phyloP scores from a whole-genome alignment of 306 rosid genomes.

The Acmispon strigosus region DNA sequence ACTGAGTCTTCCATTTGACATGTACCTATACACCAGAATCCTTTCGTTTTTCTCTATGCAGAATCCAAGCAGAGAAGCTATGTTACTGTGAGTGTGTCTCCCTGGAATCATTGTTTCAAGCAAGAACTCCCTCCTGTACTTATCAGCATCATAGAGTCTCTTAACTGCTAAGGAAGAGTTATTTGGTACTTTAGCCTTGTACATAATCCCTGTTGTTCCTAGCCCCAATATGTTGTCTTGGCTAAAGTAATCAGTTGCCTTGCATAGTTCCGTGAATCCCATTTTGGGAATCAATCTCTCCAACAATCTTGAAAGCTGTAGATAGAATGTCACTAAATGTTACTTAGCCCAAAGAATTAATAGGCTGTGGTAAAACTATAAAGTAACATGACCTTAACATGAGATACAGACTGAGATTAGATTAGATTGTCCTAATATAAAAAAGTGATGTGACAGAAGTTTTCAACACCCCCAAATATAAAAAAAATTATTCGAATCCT shows the following conservation, averaged over 20 bases:
- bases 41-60: conserved; percentile 17
- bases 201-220: conserved; percentile 35
- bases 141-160: conserved; percentile 21
- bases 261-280: conserved; percentile 20
- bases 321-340: background rate
- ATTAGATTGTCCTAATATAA: background rate
- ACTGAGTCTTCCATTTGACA: conserved; percentile 28
- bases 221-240: conserved; percentile 16
- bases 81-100: conserved; percentile 19
- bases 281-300: conserved; percentile 19
- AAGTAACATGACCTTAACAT: background rate
- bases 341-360: background rate
- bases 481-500: too few relatives aligned
- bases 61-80: conserved; percentile 20
- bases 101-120: conserved; percentile 20
- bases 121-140: conserved; percentile 16
- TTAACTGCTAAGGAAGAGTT: conserved; percentile 23
- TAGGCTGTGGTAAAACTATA: background rate
- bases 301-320: conserved; percentile 20
- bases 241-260: conserved; percentile 29
- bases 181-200: conserved; percentile 21
- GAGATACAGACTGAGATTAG: background rate
- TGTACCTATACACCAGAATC: conserved; percentile 23
- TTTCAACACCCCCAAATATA: too few relatives aligned
- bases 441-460: too few relatives aligned